These are phyloP conservation scores for Salix koriyanagi DNA, from an alignment of 345 rosid species.

Conservation along the genomic window DNA sequence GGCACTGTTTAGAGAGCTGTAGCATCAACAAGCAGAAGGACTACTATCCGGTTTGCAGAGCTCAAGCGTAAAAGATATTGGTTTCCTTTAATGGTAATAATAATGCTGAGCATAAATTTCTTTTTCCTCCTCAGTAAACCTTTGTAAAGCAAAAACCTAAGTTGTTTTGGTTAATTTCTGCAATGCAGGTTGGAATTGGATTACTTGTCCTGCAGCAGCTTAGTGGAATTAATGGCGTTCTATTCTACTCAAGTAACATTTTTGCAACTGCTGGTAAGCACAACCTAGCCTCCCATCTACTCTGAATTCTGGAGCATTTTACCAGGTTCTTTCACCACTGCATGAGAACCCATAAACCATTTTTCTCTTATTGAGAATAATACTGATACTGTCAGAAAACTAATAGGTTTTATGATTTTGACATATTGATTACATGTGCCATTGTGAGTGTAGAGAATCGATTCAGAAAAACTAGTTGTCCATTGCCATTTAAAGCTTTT, in stretches of 20 bases:
- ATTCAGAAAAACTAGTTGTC: no score
- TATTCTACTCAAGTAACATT: conserved; percentile 81
- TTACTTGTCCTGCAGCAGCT: conserved; percentile 87
- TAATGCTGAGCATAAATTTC: conserved; percentile 2
- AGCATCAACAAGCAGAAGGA: conserved; percentile 72
- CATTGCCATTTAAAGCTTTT: no score
- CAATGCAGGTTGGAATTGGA: conserved; percentile 89
- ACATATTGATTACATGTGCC: no score
- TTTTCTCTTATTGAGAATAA: no score
- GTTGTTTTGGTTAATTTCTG: conserved; percentile 15
- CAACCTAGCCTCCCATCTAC: conserved; percentile 12
- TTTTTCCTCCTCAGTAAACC: neutral
- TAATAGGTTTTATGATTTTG: no score
- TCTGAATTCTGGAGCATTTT: conserved; percentile 1
- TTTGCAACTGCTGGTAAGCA: conserved; percentile 80
- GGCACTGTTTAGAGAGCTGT: conserved; percentile 65
- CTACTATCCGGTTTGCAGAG: conserved; percentile 70
- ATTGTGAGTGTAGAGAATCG: no score
- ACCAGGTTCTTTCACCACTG: neutral
- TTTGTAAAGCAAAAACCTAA: neutral
- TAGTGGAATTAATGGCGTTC: conserved; percentile 79
- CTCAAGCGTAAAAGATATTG: conserved; percentile 90
- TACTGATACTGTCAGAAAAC: no score
- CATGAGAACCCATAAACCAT: no score
- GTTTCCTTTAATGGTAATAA: conserved; percentile 78